These are phyloP conservation scores for Fusarium sp. DNA, from an alignment of 2,329 filamentous ascomycete genomes.

Conservation along the genomic window DNA sequence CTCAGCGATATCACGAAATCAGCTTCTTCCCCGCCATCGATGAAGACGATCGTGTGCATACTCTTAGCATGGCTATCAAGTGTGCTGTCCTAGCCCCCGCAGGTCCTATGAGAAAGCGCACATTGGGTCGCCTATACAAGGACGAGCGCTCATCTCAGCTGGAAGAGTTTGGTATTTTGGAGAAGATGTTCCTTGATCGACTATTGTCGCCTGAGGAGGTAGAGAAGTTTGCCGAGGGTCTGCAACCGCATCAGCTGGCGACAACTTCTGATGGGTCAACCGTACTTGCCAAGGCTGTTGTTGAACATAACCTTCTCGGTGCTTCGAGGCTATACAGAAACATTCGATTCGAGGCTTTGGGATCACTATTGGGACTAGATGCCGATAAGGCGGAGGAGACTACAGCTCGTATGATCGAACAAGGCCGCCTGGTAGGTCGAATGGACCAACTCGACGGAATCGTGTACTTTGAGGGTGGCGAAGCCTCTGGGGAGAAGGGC, in stretches of 20 bases:
- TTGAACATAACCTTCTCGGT: constrained; percentile 94
- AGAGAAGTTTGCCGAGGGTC: constrained; percentile 81
- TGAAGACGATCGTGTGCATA: constrained; percentile 86
- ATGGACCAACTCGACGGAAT: constrained; percentile 94
- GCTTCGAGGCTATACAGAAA: constrained; percentile 84
- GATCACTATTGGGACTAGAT: constrained; percentile 79
- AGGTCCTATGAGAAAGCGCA: constrained; percentile 83
- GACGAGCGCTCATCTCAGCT: constrained; percentile 84
- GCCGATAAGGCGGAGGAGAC: constrained; percentile 88
- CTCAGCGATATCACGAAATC: constrained; percentile 88
- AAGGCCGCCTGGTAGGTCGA: constrained; percentile 84
- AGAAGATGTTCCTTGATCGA: constrained; percentile 97
- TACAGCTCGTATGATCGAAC: constrained; percentile 95
- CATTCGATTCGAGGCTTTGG: constrained; percentile 80
- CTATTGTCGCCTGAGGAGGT: constrained; percentile 86
- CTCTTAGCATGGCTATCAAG: constrained; percentile 86
- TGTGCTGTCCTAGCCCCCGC: constrained; percentile 94
- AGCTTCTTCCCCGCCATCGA: constrained; percentile 82
- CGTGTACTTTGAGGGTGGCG: constrained; percentile 85
- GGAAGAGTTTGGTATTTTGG: constrained; percentile 86
- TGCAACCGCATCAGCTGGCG: constrained; percentile 90
- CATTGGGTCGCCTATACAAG: constrained; percentile 88
- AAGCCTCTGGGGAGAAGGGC: constrained; percentile 75
- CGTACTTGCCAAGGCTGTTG: constrained; percentile 90
- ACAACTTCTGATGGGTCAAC: constrained; percentile 91